These are phyloP conservation scores for Eimeria tenella DNA, from an alignment of 169 alveolate species.

Conservation along the genomic window DNA sequence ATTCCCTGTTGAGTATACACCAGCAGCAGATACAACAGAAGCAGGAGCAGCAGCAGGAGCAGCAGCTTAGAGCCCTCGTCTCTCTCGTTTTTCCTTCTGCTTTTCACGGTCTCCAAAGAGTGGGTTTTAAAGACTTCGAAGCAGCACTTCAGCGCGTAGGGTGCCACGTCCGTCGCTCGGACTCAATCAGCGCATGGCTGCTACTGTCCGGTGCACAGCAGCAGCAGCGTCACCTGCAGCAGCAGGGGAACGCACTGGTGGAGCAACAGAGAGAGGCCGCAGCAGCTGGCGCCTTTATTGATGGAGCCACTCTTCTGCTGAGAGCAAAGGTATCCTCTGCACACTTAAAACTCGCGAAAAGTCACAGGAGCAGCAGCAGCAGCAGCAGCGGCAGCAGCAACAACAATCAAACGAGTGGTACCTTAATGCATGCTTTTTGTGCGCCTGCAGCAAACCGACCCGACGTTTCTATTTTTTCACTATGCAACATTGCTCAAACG, in stretches of 20 bases:
- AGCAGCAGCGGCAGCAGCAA: conserved; percentile 29
- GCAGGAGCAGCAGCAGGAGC: conserved; percentile 67
- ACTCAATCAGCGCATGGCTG: conserved; percentile 68
- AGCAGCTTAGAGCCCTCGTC: conserved; percentile 51
- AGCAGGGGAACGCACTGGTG: background rate
- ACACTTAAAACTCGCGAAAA: background rate
- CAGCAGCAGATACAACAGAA: conserved; percentile 25
- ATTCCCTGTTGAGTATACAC: background rate
- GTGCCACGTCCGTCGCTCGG: conserved; percentile 62
- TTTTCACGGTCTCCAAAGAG: conserved; percentile 1
- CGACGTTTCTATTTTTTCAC: conserved; percentile 61
- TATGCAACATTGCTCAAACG: conserved; percentile 53
- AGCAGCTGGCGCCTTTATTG: conserved; percentile 27
- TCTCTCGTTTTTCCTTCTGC: conserved; percentile 65
- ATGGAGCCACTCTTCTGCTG: conserved; percentile 27
- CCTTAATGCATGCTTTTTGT: background rate
- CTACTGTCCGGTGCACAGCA: conserved; percentile 62
- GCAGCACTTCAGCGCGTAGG: conserved; percentile 61
- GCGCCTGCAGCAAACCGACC: conserved; percentile 78
- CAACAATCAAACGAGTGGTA: background rate
- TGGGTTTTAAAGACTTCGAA: conserved; percentile 43
- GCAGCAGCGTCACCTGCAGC: conserved; percentile 52
- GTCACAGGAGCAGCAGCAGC: background rate
- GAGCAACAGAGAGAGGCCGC: conserved; percentile 20
- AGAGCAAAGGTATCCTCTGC: conserved; percentile 32